Percentiles rank a stretch among this genome's conserved stretches.
Evolutionary conservation across 2,329 filamentous ascomycete genomes (phyloP).

Genomic region (Colletotrichum higginsianum): DNA sequence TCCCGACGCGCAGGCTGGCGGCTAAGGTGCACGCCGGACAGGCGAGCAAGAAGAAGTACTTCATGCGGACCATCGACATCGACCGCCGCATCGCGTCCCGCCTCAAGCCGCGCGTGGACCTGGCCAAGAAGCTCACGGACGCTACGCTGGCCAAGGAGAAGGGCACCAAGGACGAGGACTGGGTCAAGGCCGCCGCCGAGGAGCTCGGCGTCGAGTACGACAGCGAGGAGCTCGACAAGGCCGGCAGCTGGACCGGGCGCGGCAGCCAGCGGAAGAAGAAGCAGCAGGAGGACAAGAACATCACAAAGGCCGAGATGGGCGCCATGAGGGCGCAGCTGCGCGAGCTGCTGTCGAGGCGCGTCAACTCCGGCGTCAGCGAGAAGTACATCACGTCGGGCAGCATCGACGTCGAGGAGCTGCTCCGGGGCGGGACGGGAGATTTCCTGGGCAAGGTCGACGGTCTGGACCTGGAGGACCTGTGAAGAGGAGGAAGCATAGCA

Average conservation of each 20-base stretch:
- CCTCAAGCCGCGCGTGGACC: slow-evolving; percentile 81
- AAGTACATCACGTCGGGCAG: slow-evolving; percentile 85
- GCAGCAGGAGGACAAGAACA: slow-evolving; percentile 76
- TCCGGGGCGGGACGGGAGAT: slow-evolving; percentile 74
- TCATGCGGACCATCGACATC: slow-evolving; percentile 85
- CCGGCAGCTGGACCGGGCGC: slow-evolving; percentile 74
- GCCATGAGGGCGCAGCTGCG: slow-evolving; percentile 80
- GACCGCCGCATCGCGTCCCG: slow-evolving; percentile 84
- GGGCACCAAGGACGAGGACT: slow-evolving; percentile 85
- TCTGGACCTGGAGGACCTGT: slow-evolving; percentile 56
- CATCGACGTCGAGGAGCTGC: slow-evolving; percentile 85
- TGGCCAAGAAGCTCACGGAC: slow-evolving; percentile 92
- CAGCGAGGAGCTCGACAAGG: slow-evolving; percentile 83
- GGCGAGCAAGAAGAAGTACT: slow-evolving; percentile 66
- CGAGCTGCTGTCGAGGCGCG: slow-evolving; percentile 77
- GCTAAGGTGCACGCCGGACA: slow-evolving; percentile 85
- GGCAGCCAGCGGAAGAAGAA: slow-evolving; percentile 82
- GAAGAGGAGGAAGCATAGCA: not conserved
- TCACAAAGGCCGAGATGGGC: slow-evolving; percentile 82
- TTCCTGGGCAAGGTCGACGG: slow-evolving; percentile 72
- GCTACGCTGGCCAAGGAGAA: slow-evolving; percentile 89
- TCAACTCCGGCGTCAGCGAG: slow-evolving; percentile 92
- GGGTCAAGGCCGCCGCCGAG: slow-evolving; percentile 87
- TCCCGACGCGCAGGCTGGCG: slow-evolving; percentile 85
- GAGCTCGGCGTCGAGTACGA: slow-evolving; percentile 96